phyloP scores from a whole-genome alignment of 2,329 filamentous ascomycete genomes.

The Trichoderma lentiforme region DNA sequence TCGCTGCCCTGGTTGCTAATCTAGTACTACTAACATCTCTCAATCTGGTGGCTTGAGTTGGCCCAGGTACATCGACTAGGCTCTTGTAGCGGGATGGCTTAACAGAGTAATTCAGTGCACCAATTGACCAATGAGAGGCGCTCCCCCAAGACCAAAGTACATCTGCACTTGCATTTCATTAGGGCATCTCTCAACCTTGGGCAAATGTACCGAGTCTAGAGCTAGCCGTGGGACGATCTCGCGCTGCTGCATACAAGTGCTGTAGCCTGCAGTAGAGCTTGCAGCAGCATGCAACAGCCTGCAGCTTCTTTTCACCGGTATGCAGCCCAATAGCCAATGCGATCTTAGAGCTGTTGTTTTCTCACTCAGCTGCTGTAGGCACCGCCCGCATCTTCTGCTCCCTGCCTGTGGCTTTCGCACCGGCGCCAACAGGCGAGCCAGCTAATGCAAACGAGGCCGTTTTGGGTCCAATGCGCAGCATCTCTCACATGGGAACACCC shows the following conservation, averaged over 20 bases:
- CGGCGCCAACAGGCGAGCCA: not conserved
- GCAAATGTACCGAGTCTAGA: not conserved
- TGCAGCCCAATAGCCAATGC: not conserved
- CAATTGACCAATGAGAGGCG: slow-evolving; percentile 8
- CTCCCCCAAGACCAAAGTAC: not conserved
- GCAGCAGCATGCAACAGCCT: not conserved
- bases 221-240: not conserved
- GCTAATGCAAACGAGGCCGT: not conserved
- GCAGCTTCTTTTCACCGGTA: slow-evolving; percentile 6
- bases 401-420: not conserved
- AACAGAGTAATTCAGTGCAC: not conserved
- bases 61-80: not conserved
- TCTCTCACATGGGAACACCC: not conserved
- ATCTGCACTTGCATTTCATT: not conserved
- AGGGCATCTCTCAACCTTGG: not conserved
- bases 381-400: not conserved
- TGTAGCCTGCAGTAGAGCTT: not conserved
- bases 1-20: not conserved
- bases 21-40: not conserved
- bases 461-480: not conserved
- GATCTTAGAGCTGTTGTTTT: not conserved
- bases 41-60: not conserved
- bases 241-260: not conserved
- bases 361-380: not conserved
- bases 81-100: not conserved